phyloP scores from a whole-genome alignment of 2,329 filamentous ascomycete genomes.

The Albifimbria verrucaria region DNA sequence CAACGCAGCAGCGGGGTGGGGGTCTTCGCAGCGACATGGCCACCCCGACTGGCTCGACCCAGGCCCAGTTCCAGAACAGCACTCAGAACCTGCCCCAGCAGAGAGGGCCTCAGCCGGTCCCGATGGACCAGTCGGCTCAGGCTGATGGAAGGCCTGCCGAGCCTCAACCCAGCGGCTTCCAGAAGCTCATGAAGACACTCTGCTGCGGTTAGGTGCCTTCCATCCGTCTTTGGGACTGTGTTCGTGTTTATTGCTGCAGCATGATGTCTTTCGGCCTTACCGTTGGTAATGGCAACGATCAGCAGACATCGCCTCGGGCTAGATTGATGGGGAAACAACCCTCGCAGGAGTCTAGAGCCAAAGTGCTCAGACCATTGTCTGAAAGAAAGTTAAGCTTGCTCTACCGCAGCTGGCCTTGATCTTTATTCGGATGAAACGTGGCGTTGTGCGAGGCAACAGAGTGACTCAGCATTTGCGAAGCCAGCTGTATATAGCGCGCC shows the following conservation, averaged over 20 bases:
- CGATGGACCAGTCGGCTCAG: conserved; percentile 51
- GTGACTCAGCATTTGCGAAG: too few relatives aligned
- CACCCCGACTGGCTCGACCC: conserved; percentile 85
- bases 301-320: too few relatives aligned
- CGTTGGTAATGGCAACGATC: conserved; percentile 10
- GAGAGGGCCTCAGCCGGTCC: conserved; percentile 58
- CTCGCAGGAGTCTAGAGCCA: too few relatives aligned
- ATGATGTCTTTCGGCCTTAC: conserved; percentile 17
- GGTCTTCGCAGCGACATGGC: conserved; percentile 68
- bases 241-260: conserved; percentile 24
- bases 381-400: too few relatives aligned
- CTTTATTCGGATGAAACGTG: too few relatives aligned
- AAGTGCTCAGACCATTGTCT: too few relatives aligned
- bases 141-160: conserved; percentile 59
- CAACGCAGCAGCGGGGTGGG: conserved; percentile 75
- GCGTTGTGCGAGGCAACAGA: too few relatives aligned
- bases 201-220: conserved; percentile 71
- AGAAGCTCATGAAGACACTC: conserved; percentile 88
- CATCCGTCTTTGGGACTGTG: conserved; percentile 22
- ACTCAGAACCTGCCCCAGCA: conserved; percentile 78
- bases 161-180: conserved; percentile 74
- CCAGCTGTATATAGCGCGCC: too few relatives aligned
- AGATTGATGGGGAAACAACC: too few relatives aligned
- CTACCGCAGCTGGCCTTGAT: too few relatives aligned
- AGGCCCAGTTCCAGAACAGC: conserved; percentile 96